Percentiles rank a stretch among this genome's conserved stretches.
phyloP scores from a whole-genome alignment of 1,284 basidiomycete genomes.

The Schizopora paradoxa region DNA sequence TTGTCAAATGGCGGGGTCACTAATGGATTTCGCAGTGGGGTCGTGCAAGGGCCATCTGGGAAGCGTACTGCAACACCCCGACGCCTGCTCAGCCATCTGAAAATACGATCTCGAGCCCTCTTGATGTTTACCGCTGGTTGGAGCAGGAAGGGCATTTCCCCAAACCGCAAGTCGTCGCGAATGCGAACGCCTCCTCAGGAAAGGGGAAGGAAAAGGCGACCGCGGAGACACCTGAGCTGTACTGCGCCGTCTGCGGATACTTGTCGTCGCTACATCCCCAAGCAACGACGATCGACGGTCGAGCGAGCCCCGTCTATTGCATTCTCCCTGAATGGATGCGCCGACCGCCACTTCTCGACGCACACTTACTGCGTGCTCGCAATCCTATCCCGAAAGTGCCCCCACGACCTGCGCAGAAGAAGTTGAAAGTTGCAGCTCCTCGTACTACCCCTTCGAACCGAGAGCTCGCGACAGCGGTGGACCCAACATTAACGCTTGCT shows the following conservation, averaged over 20 bases:
- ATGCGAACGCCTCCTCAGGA: background rate
- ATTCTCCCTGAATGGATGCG: conserved; percentile 6
- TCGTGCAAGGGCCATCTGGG: conserved; percentile 48
- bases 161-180: background rate
- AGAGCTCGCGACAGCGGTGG: conserved; percentile 2
- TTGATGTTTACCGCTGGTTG: conserved; percentile 17
- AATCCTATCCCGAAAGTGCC: background rate
- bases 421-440: background rate
- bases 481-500: conserved; percentile 6
- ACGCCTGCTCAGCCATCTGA: background rate
- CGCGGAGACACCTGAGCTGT: background rate
- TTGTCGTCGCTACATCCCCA: conserved; percentile 3
- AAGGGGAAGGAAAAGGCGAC: background rate
- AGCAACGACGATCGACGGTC: conserved; percentile 1
- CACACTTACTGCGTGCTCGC: conserved; percentile 1
- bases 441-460: background rate
- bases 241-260: conserved; percentile 12
- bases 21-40: conserved; percentile 45
- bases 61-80: conserved; percentile 38
- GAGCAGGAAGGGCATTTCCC: conserved; percentile 10
- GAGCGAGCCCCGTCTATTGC: conserved; percentile 1
- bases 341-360: conserved; percentile 8
- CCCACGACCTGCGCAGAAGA: background rate
- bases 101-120: conserved; percentile 9
- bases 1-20: conserved; percentile 12